These are phyloP conservation scores for Fusarium sp. DNA, from an alignment of 2,329 filamentous ascomycete genomes.

Conservation along the genomic window DNA sequence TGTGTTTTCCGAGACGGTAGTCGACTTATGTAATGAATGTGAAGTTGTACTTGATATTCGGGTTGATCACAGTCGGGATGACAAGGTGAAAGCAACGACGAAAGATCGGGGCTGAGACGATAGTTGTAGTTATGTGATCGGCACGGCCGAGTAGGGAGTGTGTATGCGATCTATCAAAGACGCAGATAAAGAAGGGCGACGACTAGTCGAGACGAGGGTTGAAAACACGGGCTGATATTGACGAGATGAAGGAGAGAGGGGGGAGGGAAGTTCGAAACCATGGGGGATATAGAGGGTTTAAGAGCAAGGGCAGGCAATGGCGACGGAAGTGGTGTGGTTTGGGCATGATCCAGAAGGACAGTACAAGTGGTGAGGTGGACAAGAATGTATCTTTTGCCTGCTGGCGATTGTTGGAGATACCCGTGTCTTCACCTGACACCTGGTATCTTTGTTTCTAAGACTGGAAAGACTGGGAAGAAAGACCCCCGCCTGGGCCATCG, in stretches of 20 bases:
- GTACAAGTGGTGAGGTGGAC: slow-evolving; percentile 7
- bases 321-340: slow-evolving; percentile 8
- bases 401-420: slow-evolving; percentile 3
- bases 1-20: slow-evolving; percentile 4
- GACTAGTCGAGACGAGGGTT: slow-evolving; percentile 41
- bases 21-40: slow-evolving; percentile 29
- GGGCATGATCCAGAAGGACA: not conserved
- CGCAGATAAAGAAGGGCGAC: slow-evolving; percentile 49
- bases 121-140: slow-evolving; percentile 39
- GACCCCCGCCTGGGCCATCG: not conserved
- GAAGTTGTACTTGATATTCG: slow-evolving; percentile 17
- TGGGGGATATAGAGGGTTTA: slow-evolving; percentile 35
- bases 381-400: slow-evolving; percentile 9
- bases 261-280: slow-evolving; percentile 28
- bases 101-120: slow-evolving; percentile 33
- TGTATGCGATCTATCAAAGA: slow-evolving; percentile 63
- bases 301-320: slow-evolving; percentile 17
- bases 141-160: slow-evolving; percentile 51
- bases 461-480: not conserved
- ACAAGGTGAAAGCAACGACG: slow-evolving; percentile 27
- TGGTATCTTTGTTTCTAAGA: slow-evolving; percentile 27
- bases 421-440: slow-evolving; percentile 1
- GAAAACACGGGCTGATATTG: slow-evolving; percentile 32
- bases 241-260: slow-evolving; percentile 40
- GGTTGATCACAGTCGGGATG: slow-evolving; percentile 34